phyloP scores from a whole-genome alignment of 768 basidiomycete genomes.

The Leucosporidium scottii region DNA sequence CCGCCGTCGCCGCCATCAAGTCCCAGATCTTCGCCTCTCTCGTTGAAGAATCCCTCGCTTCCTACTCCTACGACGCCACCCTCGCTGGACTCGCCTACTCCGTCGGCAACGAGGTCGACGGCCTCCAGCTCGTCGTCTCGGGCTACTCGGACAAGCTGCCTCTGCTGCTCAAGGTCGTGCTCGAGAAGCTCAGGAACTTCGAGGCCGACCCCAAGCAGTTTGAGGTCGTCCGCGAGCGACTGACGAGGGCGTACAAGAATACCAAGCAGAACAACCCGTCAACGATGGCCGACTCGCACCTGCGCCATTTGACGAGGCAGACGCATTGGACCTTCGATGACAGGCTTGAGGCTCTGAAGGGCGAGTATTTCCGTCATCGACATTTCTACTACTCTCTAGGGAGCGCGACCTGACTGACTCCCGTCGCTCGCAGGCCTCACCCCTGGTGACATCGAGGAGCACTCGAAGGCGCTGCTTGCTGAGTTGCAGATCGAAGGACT shows the following conservation, averaged over 20 bases:
- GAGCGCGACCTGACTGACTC: neutral
- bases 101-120: slow-evolving; percentile 53
- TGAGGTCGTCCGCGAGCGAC: slow-evolving; percentile 75
- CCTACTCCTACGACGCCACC: slow-evolving; percentile 84
- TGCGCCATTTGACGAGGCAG: slow-evolving; percentile 62
- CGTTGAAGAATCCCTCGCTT: slow-evolving; percentile 77
- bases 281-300: slow-evolving; percentile 67
- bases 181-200: slow-evolving; percentile 61
- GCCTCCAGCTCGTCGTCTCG: slow-evolving; percentile 58
- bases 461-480: slow-evolving; percentile 57
- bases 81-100: slow-evolving; percentile 77
- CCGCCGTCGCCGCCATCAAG: slow-evolving; percentile 64
- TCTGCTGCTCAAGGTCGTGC: slow-evolving; percentile 62
- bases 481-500: slow-evolving; percentile 63
- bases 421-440: slow-evolving; percentile 45
- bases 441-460: slow-evolving; percentile 59
- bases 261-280: slow-evolving; percentile 79
- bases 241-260: slow-evolving; percentile 72
- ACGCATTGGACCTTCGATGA: slow-evolving; percentile 74
- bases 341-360: slow-evolving; percentile 62
- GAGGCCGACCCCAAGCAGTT: slow-evolving; percentile 62
- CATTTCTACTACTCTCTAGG: too few species aligned
- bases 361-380: too few species aligned
- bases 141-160: slow-evolving; percentile 88
- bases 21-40: slow-evolving; percentile 74